Base-by-base conservation (phyloP, 2,329 filamentous ascomycete species). In the Epicoccum sorghinum region DNA sequence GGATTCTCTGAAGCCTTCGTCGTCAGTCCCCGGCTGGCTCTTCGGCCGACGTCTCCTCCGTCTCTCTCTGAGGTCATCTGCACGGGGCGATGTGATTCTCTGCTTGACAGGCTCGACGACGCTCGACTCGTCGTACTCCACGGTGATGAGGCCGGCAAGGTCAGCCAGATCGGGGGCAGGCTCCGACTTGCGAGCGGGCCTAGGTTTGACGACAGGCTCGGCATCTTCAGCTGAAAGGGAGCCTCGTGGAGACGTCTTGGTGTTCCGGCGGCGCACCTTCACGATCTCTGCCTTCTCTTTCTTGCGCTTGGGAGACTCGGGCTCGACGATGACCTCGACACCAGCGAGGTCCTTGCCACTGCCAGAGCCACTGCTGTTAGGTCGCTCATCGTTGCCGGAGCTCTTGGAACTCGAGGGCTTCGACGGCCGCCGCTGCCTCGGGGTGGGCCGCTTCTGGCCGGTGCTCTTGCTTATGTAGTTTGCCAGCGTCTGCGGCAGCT, bases 141-240 rank as follows among this genome's bases (percentile, higher is more conserved):
- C 66, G 1, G 62, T 68, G 40, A 69, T 62, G 4, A 68, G 27
- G 25, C 69, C 63, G 38, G 57, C 50, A 0, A 62, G 54, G 35
- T 70, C 60, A 5, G 67, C 64, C 7, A 39, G 25, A 27, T 56
- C 64, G 3, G 66, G 60, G 4, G 61, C 60, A 10, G 67, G 65
- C 8, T 68, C 65, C 33, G 70, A 69, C 33, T 57, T 68, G 13
- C 61, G 60, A 9, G 51, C 46, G 1, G 62, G 54, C n/a, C 54
- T 57, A 22, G 53, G 60, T 14, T 54, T 65, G 32, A 60, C 55
- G 32, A 60, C 55, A 22, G 67, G 54, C 18, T 64, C 55, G 14
- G 58, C 56, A 24, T 74, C 69, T 10, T 72, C 69, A 13, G 67
- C 65, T 5, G 72, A 75, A 3, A 70, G 52, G 12, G 71, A 75